Base-by-base conservation (phyloP, 2,329 filamentous ascomycete species). In the Trichoderma simmonsii region DNA sequence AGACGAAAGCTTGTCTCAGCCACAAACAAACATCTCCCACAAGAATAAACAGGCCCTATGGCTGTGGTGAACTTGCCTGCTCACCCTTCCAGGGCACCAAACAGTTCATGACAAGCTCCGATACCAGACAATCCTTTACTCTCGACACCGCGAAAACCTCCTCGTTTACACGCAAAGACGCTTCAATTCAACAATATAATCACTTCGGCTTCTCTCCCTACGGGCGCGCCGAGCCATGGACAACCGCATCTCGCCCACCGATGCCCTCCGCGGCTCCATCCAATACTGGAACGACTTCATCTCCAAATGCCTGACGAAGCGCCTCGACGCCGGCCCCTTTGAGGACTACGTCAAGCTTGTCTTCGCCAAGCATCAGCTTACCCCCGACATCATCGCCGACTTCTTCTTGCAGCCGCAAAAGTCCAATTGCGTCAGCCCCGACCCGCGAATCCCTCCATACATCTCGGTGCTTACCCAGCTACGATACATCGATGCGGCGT, bases 391-490 rank as follows among this genome's bases (percentile, higher is more conserved):
- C 71, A 80, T 91, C 74, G 87, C 89, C 80, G 85, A 90, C 74
- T 79, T 91, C 67, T 86, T 90, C 75, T 82, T 92, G 54, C 85
- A 85, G 28, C 89, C 90, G 3, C 84, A 84, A 57, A 80, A 82
- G 24, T 78, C 79, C 64, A 85, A 85, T 75, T 77, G 80, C 75
- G 81, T 86, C 76, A 85, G 81, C 71, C 85, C 90, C 76, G 89
- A 92, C 75, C 87, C 88, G 9, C 86, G 88, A 73, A 83, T 90
- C 9, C 85, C 86, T 0, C 84, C 83, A n/a, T 92, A 91, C 77
- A 78, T 91, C 11, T 84, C 90, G 74, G 81, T 85, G 21, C 84
- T 92, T 61, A 83, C 86, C 57, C 80, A 84, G 36, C 83, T 85
- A 62, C 82, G 83, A 36, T 83, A 86, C 72, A 81, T 91, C 73